Conservation (phyloP, 805 yeast genomes). For the Saccharomycopsis vini region DNA sequence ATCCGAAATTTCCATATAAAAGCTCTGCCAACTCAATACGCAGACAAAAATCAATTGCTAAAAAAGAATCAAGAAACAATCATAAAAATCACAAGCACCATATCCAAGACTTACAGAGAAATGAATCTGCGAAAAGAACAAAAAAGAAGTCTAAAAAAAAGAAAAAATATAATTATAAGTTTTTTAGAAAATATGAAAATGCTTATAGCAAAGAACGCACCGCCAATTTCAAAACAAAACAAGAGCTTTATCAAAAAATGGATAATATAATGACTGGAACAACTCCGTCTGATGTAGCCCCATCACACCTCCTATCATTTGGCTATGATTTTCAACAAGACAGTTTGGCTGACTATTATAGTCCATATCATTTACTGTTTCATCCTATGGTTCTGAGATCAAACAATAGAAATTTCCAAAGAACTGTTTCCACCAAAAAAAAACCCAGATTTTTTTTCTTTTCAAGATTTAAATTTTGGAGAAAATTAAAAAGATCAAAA, state of each 20-base stretch:
- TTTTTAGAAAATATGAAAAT: constrained; percentile 8
- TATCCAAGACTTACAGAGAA: no score
- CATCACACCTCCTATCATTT: constrained; percentile 9
- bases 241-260: constrained; percentile 2
- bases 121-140: neutral
- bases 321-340: constrained; percentile 14
- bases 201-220: neutral
- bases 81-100: no score
- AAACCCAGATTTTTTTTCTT: constrained; percentile 14
- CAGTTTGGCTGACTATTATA: constrained; percentile 11
- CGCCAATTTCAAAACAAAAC: neutral
- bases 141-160: constrained; percentile 3
- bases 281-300: constrained; percentile 6
- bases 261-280: neutral
- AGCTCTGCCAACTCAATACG: no score
- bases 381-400: no score
- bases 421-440: constrained; percentile 9
- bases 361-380: no score
- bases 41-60: no score
- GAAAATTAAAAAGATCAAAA: neutral
- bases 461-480: neutral
- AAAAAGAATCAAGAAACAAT: no score
- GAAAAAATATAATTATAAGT: constrained; percentile 5
- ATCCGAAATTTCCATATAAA: constrained; percentile 1
- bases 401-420: neutral